A percentile compares a stretch with the other conserved stretches of the same genome.
Evolutionary conservation across 495 filamentous ascomycete genomes (phyloP).

Genomic region (Xylaria cubensis): DNA sequence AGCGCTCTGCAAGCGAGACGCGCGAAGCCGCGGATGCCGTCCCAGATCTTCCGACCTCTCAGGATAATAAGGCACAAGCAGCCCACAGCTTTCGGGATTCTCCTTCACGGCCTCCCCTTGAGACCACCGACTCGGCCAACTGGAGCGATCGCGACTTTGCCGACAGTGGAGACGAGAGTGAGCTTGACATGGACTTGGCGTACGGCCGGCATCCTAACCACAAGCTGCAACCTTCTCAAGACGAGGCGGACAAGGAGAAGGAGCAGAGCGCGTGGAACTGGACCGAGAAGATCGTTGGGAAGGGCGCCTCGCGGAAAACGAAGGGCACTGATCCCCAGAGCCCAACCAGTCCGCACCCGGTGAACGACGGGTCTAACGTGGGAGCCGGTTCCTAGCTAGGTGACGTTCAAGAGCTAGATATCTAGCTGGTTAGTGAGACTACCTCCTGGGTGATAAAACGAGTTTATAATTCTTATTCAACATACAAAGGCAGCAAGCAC

Average conservation of each 20-base stretch:
- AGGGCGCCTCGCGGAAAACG: conserved; percentile 41
- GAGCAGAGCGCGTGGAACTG: conserved; percentile 54
- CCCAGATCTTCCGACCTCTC: conserved; percentile 38
- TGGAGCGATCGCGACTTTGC: conserved; percentile 63
- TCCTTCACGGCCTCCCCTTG: conserved; percentile 37
- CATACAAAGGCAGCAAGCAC: background rate
- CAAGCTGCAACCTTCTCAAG: conserved; percentile 8
- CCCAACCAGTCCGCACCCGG: background rate
- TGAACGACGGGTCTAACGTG: background rate
- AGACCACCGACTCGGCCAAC: conserved; percentile 49
- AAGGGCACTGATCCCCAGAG: conserved; percentile 21
- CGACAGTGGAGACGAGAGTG: conserved; percentile 58
- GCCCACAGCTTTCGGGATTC: conserved; percentile 37
- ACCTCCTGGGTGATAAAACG: background rate
- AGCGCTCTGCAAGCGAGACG: conserved; percentile 46
- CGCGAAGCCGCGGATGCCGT: conserved; percentile 50
- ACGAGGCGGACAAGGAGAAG: conserved; percentile 5
- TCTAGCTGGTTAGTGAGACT: background rate
- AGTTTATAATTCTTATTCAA: background rate
- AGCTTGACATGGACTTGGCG: conserved; percentile 42
- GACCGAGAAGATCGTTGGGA: conserved; percentile 64
- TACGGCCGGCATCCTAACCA: conserved; percentile 30
- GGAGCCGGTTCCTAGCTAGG: background rate
- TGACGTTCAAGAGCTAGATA: background rate
- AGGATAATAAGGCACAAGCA: conserved; percentile 30